Percentiles rank a stretch among this genome's conserved stretches.
Conservation (phyloP, 441 rosid species). For the Brassica balearica region DNA sequence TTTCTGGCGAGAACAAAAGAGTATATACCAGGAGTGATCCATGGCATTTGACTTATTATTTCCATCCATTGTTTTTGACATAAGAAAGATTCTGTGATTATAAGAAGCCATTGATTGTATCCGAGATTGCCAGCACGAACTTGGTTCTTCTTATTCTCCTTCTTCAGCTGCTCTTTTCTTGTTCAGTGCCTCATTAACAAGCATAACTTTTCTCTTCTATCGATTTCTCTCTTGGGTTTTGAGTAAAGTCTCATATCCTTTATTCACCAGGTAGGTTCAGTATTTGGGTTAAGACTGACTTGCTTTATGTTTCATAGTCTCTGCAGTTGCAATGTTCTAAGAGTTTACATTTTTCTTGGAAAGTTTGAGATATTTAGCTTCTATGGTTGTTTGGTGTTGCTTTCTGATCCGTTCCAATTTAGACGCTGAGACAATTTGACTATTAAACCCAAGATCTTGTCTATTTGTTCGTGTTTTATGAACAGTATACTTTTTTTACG, state of each 20-base stretch:
- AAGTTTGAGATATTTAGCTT: slow-evolving; percentile 4
- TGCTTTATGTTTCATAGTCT: slow-evolving; percentile 1
- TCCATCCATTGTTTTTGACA: not conserved
- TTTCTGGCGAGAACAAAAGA: slow-evolving; percentile 30
- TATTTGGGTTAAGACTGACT: slow-evolving; percentile 11
- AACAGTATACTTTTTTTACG: not conserved
- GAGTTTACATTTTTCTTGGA: slow-evolving; percentile 6
- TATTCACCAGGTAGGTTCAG: slow-evolving; percentile 19
- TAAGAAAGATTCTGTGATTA: slow-evolving; percentile 40
- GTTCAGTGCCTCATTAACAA: not conserved
- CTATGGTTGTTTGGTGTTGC: slow-evolving; percentile 16
- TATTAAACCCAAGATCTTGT: slow-evolving; percentile 10
- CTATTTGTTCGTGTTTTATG: not conserved
- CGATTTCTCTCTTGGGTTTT: slow-evolving; percentile 20
- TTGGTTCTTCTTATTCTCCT: slow-evolving; percentile 32
- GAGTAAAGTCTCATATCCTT: slow-evolving; percentile 25
- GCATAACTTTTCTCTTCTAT: not conserved
- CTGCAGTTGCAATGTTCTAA: slow-evolving; percentile 12
- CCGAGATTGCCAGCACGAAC: slow-evolving; percentile 38
- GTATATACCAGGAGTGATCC: slow-evolving; percentile 47
- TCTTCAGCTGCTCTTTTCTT: slow-evolving; percentile 2
- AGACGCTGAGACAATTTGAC: not conserved
- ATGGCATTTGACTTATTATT: slow-evolving; percentile 33
- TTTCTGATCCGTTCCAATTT: not conserved
- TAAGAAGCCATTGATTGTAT: slow-evolving; percentile 33